These are phyloP conservation scores for Boletus eberwhitei DNA, from an alignment of 768 basidiomycete genomes.

Conservation along the genomic window DNA sequence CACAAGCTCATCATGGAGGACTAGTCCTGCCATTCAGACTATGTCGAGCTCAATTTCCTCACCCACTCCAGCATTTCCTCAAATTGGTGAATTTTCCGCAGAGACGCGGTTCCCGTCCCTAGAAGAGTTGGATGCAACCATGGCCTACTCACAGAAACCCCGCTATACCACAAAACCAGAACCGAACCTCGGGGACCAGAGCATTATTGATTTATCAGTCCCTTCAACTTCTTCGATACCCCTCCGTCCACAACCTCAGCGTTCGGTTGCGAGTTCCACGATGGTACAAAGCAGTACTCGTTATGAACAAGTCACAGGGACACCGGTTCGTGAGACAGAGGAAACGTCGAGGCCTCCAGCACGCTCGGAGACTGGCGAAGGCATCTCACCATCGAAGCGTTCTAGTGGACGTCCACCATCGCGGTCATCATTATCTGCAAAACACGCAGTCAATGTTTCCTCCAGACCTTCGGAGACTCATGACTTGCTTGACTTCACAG, in stretches of 20 bases:
- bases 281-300: slow-evolving; percentile 40
- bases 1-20: slow-evolving; percentile 18
- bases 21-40: slow-evolving; percentile 14
- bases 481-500: slow-evolving; percentile 19
- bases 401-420: slow-evolving; percentile 21
- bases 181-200: slow-evolving; percentile 8
- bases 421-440: slow-evolving; percentile 48
- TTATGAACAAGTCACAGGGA: slow-evolving; percentile 56
- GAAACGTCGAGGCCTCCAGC: slow-evolving; percentile 6
- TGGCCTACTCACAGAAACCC: slow-evolving; percentile 31
- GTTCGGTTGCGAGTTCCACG: slow-evolving; percentile 8
- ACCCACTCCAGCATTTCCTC: slow-evolving; percentile 31
- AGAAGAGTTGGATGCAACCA: slow-evolving; percentile 72
- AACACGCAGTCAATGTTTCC: slow-evolving; percentile 46
- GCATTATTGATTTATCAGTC: slow-evolving; percentile 21
- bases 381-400: slow-evolving; percentile 14
- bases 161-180: slow-evolving; percentile 19
- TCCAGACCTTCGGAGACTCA: slow-evolving; percentile 36
- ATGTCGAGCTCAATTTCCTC: slow-evolving; percentile 38
- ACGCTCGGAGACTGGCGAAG: slow-evolving; percentile 17
- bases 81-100: slow-evolving; percentile 43
- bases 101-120: slow-evolving; percentile 85
- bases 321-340: slow-evolving; percentile 44
- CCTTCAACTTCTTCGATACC: slow-evolving; percentile 23
- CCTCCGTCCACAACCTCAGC: slow-evolving; percentile 21